Conservation (phyloP, 257 asterid genomes). For the Solanum raphanifolium region DNA sequence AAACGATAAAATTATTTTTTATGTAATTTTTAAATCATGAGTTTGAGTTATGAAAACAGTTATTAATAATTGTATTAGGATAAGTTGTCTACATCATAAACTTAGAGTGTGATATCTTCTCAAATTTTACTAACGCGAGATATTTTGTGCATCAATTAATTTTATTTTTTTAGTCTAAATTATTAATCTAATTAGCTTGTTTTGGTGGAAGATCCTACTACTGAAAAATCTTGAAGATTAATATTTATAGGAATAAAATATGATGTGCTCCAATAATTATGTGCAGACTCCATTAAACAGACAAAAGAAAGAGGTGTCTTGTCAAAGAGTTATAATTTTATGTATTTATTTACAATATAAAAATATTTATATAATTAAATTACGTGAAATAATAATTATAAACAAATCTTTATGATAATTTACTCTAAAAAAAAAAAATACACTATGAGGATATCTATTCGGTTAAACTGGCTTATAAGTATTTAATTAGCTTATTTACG, state of each 20-base stretch:
- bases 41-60: rapidly evolving
- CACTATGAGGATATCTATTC: not conserved
- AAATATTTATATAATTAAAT: not conserved
- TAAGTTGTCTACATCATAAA: not conserved
- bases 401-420: not conserved
- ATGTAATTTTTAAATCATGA: not conserved
- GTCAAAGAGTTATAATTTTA: not conserved
- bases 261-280: not conserved
- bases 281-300: not conserved
- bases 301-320: not conserved
- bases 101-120: rapidly evolving
- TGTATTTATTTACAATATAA: not conserved
- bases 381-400: not conserved
- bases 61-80: not conserved
- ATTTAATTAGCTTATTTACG: too few species aligned
- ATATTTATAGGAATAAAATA: not conserved
- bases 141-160: not conserved
- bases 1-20: not conserved
- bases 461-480: too few species aligned
- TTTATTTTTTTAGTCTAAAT: not conserved
- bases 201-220: not conserved
- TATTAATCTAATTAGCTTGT: not conserved
- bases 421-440: not conserved
- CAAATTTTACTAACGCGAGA: not conserved
- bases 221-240: not conserved